Evolutionary conservation across 169 alveolate species (phyloP).

Genomic region (Eimeria zaria): DNA sequence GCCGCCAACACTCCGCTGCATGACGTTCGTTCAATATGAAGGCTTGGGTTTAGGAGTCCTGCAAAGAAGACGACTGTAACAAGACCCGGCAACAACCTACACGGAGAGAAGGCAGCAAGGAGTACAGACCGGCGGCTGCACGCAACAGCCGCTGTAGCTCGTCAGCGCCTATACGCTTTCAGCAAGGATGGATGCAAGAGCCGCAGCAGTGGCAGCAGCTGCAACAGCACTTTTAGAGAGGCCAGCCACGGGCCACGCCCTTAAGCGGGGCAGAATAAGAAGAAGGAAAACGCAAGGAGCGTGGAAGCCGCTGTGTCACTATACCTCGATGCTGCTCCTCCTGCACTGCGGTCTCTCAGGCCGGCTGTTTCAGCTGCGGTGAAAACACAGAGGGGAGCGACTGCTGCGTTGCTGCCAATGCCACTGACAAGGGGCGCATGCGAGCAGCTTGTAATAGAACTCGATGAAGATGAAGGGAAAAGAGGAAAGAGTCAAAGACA

Average conservation of each 20-base stretch:
- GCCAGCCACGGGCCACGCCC: background rate
- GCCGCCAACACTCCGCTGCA: constrained; percentile 15
- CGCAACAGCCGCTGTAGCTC: constrained; percentile 5
- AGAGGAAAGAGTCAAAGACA: background rate
- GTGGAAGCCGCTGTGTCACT: background rate
- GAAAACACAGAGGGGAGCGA: background rate
- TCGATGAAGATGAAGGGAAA: background rate
- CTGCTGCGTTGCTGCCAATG: background rate
- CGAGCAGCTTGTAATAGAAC: background rate
- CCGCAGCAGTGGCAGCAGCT: constrained; percentile 32
- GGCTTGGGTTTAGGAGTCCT: background rate
- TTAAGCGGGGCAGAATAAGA: background rate
- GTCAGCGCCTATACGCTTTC: background rate
- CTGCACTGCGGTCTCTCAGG: background rate
- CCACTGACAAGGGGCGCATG: constrained; percentile 13
- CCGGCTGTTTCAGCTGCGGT: background rate
- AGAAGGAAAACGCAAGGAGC: background rate
- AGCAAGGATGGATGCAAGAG: background rate
- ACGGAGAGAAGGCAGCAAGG: background rate
- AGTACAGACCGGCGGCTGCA: constrained; percentile 11
- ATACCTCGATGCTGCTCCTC: background rate
- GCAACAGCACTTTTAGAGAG: background rate
- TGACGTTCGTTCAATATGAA: background rate
- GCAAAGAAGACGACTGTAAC: background rate
- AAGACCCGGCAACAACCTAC: background rate